Evolutionary conservation across 352 stramenopile species (phyloP).

Genomic region (Phytophthora kernoviae): DNA sequence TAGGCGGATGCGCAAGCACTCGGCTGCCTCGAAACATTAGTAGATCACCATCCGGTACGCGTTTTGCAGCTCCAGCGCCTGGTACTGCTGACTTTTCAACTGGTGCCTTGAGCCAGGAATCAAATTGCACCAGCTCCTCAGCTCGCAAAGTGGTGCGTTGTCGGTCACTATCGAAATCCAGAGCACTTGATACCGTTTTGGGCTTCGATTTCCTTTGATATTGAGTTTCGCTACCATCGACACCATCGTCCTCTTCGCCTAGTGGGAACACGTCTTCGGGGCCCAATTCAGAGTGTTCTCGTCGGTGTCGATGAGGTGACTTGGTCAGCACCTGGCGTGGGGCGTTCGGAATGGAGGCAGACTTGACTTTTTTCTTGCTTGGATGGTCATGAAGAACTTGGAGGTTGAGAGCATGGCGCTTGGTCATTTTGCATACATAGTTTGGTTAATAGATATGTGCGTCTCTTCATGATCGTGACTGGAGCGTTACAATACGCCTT

Average conservation of each 20-base stretch:
- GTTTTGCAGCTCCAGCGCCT: slow-evolving; percentile 52
- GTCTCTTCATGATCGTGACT: slow-evolving; percentile 26
- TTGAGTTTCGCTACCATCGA: background rate
- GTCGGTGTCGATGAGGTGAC: background rate
- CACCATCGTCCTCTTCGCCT: slow-evolving; percentile 6
- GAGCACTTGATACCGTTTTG: background rate
- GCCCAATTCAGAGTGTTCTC: slow-evolving; percentile 4
- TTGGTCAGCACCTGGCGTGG: slow-evolving; percentile 12
- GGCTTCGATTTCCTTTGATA: background rate
- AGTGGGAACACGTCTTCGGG: background rate
- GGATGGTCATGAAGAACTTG: slow-evolving; percentile 25
- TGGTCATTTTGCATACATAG: slow-evolving; percentile 18
- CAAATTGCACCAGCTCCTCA: slow-evolving; percentile 36
- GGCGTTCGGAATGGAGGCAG: slow-evolving; percentile 6
- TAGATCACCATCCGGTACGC: slow-evolving; percentile 42
- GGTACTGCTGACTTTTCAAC: slow-evolving; percentile 38
- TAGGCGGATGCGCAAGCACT: slow-evolving; percentile 20
- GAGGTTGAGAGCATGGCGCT: slow-evolving; percentile 36
- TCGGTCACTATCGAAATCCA: background rate
- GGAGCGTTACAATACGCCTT: too few species aligned
- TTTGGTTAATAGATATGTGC: background rate
- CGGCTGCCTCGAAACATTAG: slow-evolving; percentile 57
- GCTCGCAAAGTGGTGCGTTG: slow-evolving; percentile 4
- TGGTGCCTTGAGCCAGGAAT: slow-evolving; percentile 50
- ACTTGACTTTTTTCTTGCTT: slow-evolving; percentile 20